A percentile compares a stretch with the other conserved stretches of the same genome.
Conservation (phyloP, 2,329 filamentous ascomycete genomes). For the Penicillium sp. region DNA sequence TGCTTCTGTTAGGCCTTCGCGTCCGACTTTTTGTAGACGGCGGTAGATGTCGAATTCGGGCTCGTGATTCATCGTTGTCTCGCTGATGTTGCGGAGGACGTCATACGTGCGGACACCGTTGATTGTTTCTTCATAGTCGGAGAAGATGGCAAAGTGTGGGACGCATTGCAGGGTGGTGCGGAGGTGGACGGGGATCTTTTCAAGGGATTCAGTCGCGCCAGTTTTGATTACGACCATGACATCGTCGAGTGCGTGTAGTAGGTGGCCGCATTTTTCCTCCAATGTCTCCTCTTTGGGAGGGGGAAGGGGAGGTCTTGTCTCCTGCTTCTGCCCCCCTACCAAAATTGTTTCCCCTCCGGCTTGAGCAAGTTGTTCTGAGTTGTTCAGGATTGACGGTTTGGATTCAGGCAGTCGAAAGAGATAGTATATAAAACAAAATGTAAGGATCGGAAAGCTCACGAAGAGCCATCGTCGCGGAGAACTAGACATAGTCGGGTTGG, state of each 20-base stretch:
- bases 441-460: slow-evolving; percentile 23
- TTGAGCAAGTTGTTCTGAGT: slow-evolving; percentile 5
- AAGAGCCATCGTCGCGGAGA: slow-evolving; percentile 25
- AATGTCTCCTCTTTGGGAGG: slow-evolving; percentile 1
- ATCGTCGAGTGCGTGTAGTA: slow-evolving; percentile 23
- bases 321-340: not conserved
- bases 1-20: slow-evolving; percentile 35
- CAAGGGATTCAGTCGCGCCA: slow-evolving; percentile 27
- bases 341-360: slow-evolving; percentile 1
- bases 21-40: slow-evolving; percentile 42
- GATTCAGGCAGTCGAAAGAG: slow-evolving; percentile 12
- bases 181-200: slow-evolving; percentile 30
- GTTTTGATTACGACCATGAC: slow-evolving; percentile 29
- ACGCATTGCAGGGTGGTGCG: slow-evolving; percentile 28
- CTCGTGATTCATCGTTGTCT: slow-evolving; percentile 15
- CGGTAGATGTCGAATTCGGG: slow-evolving; percentile 52
- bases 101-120: slow-evolving; percentile 25
- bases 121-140: slow-evolving; percentile 30
- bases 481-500: slow-evolving; percentile 18
- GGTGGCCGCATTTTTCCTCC: slow-evolving; percentile 16
- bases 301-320: slow-evolving; percentile 1
- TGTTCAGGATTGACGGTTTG: not conserved
- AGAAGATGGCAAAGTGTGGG: slow-evolving; percentile 29
- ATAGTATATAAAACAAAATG: slow-evolving; percentile 19
- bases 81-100: slow-evolving; percentile 25